Base-by-base conservation (phyloP, 768 basidiomycete species). In the Suillus subaureus region DNA sequence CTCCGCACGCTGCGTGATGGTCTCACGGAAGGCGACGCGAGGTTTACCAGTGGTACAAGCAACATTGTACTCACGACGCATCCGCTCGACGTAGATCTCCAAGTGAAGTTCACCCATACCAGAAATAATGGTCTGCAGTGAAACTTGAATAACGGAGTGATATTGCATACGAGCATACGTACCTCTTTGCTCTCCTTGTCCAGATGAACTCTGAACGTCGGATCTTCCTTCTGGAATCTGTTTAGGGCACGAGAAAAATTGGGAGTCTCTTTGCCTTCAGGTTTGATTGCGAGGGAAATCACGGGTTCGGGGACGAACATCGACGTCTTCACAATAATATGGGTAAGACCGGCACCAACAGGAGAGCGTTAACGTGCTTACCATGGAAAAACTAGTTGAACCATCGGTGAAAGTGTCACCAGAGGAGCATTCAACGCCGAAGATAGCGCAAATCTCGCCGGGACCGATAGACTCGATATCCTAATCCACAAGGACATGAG, bases 261-360 rank as follows among this genome's bases (percentile, higher is more conserved):
- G 69, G 97, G 96, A 0, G 94, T 91, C 78, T 99, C 97, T 64
- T 89, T 85, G 39, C 97, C 97, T 57, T 88, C 88, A 9, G 96
- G 93, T 71, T 94, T 95, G 76, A 99, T 89, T 0, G 97, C 86
- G 31, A 99, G 87, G 0, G 97, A 99, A 70, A 99, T 97, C 74
- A 99, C 97, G 4, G 97, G 97, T 61, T 98, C 97, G 5, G 97
- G 97, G 0, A 99, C 97, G 73, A 88, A 98, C 97, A 99, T 99
- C 13, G 94, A 96, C 0, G 94, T 95, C 96, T 98, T 68, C 16
- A 21, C 3, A 60, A 13, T 39, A 13, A 8, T 28, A 21, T 28
- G 7, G 12, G 7, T 60, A 12, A 42, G 58, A 40, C 23, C 45
- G 11, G 26, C 13, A 33, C 15, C 43, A 42, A 12, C 12, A 31